phyloP scores from a whole-genome alignment of 495 filamentous ascomycete genomes.

The Clavariopsis aquatica region DNA sequence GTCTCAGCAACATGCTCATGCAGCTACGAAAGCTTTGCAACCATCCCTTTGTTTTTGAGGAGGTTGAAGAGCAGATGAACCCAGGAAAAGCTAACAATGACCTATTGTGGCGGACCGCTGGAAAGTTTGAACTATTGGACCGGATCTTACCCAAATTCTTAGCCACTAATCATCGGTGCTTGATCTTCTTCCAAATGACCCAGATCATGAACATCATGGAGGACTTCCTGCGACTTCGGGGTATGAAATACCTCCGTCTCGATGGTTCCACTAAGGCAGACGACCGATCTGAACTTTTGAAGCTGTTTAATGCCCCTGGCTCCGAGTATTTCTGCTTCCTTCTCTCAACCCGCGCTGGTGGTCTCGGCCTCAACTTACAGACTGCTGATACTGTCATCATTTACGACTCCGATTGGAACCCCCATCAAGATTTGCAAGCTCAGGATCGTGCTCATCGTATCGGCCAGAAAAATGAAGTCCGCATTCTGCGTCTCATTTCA shows the following conservation, averaged over 20 bases:
- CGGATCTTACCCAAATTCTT: constrained; percentile 91
- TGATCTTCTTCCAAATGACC: constrained; percentile 99
- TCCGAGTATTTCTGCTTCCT: constrained; percentile 98
- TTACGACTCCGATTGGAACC: constrained; percentile 99
- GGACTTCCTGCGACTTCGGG: constrained; percentile 85
- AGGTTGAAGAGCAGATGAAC: constrained; percentile 98
- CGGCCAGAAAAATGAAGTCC: constrained; percentile 98
- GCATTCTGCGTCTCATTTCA: constrained; percentile 91
- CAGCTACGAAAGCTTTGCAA: constrained; percentile 98
- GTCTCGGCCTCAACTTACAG: constrained; percentile 93
- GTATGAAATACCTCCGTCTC: constrained; percentile 81
- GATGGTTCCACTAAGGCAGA: constrained; percentile 97
- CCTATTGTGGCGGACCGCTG: constrained; percentile 89
- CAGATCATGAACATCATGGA: constrained; percentile 99
- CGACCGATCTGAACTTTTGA: constrained; percentile 88
- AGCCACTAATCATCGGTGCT: constrained; percentile 80
- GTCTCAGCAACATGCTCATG: constrained; percentile 99
- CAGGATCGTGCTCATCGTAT: constrained; percentile 99
- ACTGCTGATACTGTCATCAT: constrained; percentile 99
- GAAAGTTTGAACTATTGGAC: constrained; percentile 96
- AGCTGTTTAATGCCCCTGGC: constrained; percentile 80
- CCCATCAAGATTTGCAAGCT: constrained; percentile 97
- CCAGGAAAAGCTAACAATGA: constrained; percentile 84
- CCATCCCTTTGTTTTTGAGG: constrained; percentile 97
- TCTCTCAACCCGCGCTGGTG: constrained; percentile 97